phyloP scores from a whole-genome alignment of 2,329 filamentous ascomycete species.

The Monosporascus sp. region DNA sequence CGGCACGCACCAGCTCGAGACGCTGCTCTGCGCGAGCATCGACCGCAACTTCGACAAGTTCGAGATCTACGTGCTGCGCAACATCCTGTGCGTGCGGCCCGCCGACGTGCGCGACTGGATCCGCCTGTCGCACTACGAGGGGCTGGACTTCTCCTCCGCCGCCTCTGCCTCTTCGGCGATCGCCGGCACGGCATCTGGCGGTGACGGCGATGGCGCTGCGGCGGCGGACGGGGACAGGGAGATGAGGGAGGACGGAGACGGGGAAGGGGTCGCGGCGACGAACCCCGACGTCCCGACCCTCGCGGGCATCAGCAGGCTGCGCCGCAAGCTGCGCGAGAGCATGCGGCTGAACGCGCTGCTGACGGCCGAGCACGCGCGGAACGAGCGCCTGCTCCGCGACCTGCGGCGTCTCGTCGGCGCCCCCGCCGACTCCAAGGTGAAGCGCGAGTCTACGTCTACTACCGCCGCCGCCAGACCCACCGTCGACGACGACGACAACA shows the following conservation, averaged over 20 bases:
- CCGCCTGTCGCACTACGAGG: slow-evolving; percentile 79
- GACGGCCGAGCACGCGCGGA: slow-evolving; percentile 43
- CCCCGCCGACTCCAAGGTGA: slow-evolving; percentile 15
- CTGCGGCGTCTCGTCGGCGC: slow-evolving; percentile 27
- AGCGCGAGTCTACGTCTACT: slow-evolving; percentile 16
- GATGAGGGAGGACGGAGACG: slow-evolving; percentile 9
- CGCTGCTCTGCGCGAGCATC: slow-evolving; percentile 72
- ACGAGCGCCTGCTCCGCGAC: slow-evolving; percentile 29
- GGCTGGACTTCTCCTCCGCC: slow-evolving; percentile 40
- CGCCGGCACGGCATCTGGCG: background rate
- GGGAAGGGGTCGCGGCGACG: slow-evolving; percentile 16
- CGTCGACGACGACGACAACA: slow-evolving; percentile 5
- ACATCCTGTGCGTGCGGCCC: slow-evolving; percentile 66
- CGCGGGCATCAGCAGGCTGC: slow-evolving; percentile 66
- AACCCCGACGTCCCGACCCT: slow-evolving; percentile 47
- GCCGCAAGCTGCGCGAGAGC: slow-evolving; percentile 58
- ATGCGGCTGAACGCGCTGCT: slow-evolving; percentile 56
- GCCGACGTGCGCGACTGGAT: slow-evolving; percentile 71
- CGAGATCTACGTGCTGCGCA: slow-evolving; percentile 85
- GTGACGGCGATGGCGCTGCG: background rate
- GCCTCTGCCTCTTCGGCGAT: no score
- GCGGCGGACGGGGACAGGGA: slow-evolving; percentile 4
- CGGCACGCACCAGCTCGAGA: slow-evolving; percentile 81
- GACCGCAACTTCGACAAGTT: slow-evolving; percentile 83
- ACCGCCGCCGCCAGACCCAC: background rate